These are phyloP conservation scores for Aspergillus kassunensis DNA, from an alignment of 495 filamentous ascomycete genomes.

Conservation along the genomic window DNA sequence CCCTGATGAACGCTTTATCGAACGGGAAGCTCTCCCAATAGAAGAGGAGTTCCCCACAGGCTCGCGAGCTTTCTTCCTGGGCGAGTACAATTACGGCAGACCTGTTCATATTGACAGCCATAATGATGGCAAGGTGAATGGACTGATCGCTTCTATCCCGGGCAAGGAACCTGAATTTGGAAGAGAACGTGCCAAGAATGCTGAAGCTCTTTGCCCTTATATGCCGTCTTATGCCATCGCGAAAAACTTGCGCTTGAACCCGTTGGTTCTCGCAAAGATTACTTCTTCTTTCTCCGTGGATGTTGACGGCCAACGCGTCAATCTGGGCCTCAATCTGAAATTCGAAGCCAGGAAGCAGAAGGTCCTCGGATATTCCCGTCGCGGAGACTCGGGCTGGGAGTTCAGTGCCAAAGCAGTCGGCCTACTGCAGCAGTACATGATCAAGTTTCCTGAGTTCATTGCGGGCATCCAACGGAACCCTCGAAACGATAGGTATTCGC, in stretches of 20 bases:
- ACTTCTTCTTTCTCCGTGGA: slow-evolving; percentile 87
- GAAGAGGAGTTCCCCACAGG: slow-evolving; percentile 87
- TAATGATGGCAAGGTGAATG: slow-evolving; percentile 64
- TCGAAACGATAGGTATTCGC: slow-evolving; percentile 66
- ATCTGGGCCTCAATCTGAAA: slow-evolving; percentile 93
- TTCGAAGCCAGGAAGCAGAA: slow-evolving; percentile 94
- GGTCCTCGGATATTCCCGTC: slow-evolving; percentile 91
- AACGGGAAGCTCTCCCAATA: slow-evolving; percentile 77
- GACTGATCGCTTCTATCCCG: slow-evolving; percentile 66
- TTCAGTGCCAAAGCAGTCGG: slow-evolving; percentile 82
- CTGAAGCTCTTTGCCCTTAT: slow-evolving; percentile 68
- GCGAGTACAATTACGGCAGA: slow-evolving; percentile 88
- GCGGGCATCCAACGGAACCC: slow-evolving; percentile 75
- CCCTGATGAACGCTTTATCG: slow-evolving; percentile 89
- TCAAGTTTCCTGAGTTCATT: slow-evolving; percentile 91
- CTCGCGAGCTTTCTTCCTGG: slow-evolving; percentile 88
- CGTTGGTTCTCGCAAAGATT: slow-evolving; percentile 88
- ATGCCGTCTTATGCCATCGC: slow-evolving; percentile 83
- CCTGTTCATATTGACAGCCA: slow-evolving; percentile 81
- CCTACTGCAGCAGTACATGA: slow-evolving; percentile 84
- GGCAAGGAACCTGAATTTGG: slow-evolving; percentile 79
- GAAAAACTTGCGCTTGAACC: slow-evolving; percentile 72
- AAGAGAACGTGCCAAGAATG: slow-evolving; percentile 59
- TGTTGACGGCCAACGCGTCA: slow-evolving; percentile 71
- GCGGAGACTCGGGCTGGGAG: slow-evolving; percentile 83